These are phyloP conservation scores for Suillus decipiens DNA, from an alignment of 768 basidiomycete genomes.

Conservation along the genomic window DNA sequence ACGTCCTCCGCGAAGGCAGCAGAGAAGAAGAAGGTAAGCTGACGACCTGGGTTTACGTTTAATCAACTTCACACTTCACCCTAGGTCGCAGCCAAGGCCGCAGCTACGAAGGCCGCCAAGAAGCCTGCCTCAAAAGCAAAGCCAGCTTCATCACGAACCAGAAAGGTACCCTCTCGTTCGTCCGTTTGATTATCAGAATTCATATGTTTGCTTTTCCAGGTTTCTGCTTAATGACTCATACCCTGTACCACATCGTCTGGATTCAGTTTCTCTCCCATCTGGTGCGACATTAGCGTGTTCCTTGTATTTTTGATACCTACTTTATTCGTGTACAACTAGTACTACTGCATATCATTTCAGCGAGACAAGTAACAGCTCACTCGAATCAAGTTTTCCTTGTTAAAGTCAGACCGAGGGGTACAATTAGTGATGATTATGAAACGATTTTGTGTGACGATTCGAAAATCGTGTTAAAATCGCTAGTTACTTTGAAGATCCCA, in stretches of 20 bases:
- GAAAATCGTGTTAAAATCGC: too few species aligned
- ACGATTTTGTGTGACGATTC: too few species aligned
- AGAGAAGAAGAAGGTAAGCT: constrained; percentile 25
- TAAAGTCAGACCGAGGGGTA: background rate
- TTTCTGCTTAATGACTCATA: background rate
- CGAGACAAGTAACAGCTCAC: background rate
- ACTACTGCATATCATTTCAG: constrained; percentile 6
- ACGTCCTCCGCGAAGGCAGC: constrained; percentile 26
- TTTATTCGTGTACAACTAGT: constrained; percentile 10
- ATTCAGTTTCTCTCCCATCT: constrained; percentile 1
- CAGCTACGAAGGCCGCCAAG: constrained; percentile 29
- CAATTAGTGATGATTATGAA: too few species aligned
- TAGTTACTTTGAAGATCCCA: too few species aligned
- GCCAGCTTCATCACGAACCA: constrained; percentile 2
- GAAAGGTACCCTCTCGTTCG: background rate
- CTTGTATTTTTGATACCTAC: constrained; percentile 10
- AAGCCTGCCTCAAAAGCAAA: constrained; percentile 21
- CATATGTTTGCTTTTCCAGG: background rate
- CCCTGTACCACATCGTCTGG: background rate
- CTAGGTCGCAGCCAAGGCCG: constrained; percentile 32
- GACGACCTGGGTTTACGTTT: background rate
- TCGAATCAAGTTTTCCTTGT: background rate
- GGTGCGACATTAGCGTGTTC: constrained; percentile 2
- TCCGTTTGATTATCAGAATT: background rate
- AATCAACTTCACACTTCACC: background rate